Base-by-base conservation (phyloP, 441 rosid genomes). In the Syzygium syzygioides region DNA sequence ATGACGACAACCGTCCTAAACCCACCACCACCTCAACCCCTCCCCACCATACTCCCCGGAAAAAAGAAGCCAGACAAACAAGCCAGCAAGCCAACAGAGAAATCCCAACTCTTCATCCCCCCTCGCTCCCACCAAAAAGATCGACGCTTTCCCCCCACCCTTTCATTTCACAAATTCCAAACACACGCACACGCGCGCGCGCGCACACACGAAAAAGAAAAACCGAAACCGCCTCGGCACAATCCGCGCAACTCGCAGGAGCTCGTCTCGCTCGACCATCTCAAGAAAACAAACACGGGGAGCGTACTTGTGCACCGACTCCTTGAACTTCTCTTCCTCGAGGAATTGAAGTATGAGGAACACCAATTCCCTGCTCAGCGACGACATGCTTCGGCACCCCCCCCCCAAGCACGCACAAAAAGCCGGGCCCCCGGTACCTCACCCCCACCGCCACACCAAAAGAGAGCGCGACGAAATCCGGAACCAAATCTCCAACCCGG, bases 341-440 rank as follows among this genome's bases (percentile, higher is more conserved):
- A 97, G 98, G 88, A 97, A 97, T 90, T 97, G 99, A 59, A 97
- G 98, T 91, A 97, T 94, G 87, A 97, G 97, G 91, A 96, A 95
- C 91, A 97, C 99, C 93, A 96, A 87, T 92, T 97, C 99, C 88
- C 98, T 95, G 93, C 97, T 96, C 89, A 97, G 90, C 87, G 98
- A 95, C 60, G 97, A 92, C 99, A 96, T 96, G 71, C 85, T 56
- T 37, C 34, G 5, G n/a, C n/a, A 60, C 25, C 50, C 52, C 87
- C 25, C 28, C 52, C 87, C 34, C n/a, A n/a, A 32, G 68, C 17
- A 3, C 68, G 18, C 14, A 28, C 0, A 2, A 45, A 41, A 45
- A 45, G 0, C 48, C 48, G 9, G 48, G 9, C 48, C 8, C 48
- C 48, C 48, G 3, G 34, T 32, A 32, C 34, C 34, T 32, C 34